Conservation (phyloP, 768 basidiomycete species). For the Filobasidium floriforme region DNA sequence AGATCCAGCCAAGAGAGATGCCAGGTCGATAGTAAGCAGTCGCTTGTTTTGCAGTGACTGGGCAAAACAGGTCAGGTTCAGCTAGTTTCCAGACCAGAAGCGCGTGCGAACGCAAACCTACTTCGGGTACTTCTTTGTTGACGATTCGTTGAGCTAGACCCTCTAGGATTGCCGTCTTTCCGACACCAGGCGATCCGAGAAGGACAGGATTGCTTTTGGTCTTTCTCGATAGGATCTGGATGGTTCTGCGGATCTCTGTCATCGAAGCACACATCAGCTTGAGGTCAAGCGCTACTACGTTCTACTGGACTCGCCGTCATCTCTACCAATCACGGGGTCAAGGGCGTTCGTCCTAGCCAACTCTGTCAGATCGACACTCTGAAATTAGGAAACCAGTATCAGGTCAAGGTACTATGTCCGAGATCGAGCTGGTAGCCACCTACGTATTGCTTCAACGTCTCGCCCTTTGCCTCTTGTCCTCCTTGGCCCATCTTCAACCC, state of each 20-base stretch:
- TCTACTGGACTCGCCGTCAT: constrained; percentile 53
- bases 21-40: constrained; percentile 77
- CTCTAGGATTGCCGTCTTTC: constrained; percentile 87
- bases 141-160: constrained; percentile 81
- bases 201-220: constrained; percentile 85
- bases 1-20: constrained; percentile 77
- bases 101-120: constrained; percentile 47
- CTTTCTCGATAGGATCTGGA: constrained; percentile 79
- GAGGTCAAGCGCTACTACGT: background rate
- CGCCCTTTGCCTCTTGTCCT: constrained; percentile 57
- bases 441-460: constrained; percentile 69
- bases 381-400: background rate
- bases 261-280: constrained; percentile 42
- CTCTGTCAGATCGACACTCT: constrained; percentile 71
- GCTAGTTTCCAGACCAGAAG: constrained; percentile 34
- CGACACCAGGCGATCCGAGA: constrained; percentile 72
- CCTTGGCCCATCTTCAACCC: constrained; percentile 24
- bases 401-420: background rate
- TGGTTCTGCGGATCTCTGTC: constrained; percentile 68
- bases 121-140: constrained; percentile 77
- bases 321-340: constrained; percentile 82
- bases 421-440: background rate
- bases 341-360: constrained; percentile 75
- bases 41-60: constrained; percentile 74
- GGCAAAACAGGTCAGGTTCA: too few species aligned